Evolutionary conservation across 2,329 filamentous ascomycete genomes (phyloP).

Genomic region (Fusarium avenaceum): DNA sequence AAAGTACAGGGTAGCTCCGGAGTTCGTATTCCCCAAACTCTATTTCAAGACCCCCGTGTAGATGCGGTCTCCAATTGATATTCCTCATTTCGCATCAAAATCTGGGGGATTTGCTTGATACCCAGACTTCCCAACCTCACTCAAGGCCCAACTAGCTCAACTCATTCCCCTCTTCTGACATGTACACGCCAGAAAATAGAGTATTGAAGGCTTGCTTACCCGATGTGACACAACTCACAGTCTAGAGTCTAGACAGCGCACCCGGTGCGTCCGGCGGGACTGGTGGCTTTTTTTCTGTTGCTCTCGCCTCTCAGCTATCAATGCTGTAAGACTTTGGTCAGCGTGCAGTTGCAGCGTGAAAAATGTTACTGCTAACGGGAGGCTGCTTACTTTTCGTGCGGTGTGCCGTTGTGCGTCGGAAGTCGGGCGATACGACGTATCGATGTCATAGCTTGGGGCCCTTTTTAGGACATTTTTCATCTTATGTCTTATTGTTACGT

Average conservation of each 20-base stretch:
- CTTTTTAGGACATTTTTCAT: neutral
- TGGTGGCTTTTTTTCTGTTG: conserved; percentile 3
- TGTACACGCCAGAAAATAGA: conserved; percentile 3
- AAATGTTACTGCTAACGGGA: conserved; percentile 2
- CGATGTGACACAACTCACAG: conserved; percentile 29
- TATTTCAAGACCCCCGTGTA: neutral
- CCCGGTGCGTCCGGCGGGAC: conserved; percentile 19
- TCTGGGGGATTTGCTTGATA: conserved; percentile 23
- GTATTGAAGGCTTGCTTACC: conserved; percentile 17
- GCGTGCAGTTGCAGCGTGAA: conserved; percentile 11
- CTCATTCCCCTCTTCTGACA: neutral
- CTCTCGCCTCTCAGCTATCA: conserved; percentile 11
- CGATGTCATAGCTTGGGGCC: neutral
- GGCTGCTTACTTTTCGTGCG: conserved; percentile 6
- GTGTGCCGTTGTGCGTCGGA: conserved; percentile 14
- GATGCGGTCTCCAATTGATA: neutral
- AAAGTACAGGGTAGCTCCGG: neutral
- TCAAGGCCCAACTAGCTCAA: conserved; percentile 7
- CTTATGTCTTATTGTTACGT: conserved; percentile 9
- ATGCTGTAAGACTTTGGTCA: conserved; percentile 25
- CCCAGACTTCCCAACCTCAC: conserved; percentile 7
- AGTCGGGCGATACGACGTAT: conserved; percentile 28
- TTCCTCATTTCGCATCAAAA: neutral
- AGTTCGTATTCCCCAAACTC: conserved; percentile 11
- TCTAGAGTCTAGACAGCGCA: neutral